These are phyloP conservation scores for Coemansia sp. DNA, from an alignment of 192 early-diverging fungal genomes.

Conservation along the genomic window DNA sequence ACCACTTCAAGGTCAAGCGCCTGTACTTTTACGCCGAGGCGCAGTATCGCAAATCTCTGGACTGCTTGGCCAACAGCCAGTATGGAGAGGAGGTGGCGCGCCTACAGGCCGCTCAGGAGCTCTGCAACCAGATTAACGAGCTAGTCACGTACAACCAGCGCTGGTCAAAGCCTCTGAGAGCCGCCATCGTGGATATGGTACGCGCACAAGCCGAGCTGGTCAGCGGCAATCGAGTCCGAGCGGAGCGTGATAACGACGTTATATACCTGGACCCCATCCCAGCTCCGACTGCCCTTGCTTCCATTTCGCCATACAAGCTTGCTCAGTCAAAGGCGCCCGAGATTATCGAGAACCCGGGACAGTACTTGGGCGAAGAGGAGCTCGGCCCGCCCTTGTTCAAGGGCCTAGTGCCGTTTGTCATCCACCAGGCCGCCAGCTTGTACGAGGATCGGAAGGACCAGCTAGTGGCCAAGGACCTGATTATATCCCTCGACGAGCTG, in stretches of 20 bases:
- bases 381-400: constrained; percentile 79
- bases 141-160: constrained; percentile 39
- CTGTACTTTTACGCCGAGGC: constrained; percentile 78
- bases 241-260: constrained; percentile 90
- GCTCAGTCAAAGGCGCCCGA: constrained; percentile 66
- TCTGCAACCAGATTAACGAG: constrained; percentile 37
- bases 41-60: constrained; percentile 76
- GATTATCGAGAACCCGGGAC: constrained; percentile 66
- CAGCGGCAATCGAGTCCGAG: constrained; percentile 57
- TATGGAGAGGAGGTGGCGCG: constrained; percentile 90
- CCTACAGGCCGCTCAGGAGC: constrained; percentile 53
- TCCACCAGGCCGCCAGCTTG: constrained; percentile 87
- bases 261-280: constrained; percentile 87
- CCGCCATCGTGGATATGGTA: constrained; percentile 31
- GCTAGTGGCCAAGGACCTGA: constrained; percentile 69
- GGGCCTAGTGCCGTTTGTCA: constrained; percentile 86
- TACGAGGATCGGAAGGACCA: constrained; percentile 86
- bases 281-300: constrained; percentile 56
- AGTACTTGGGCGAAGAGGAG: constrained; percentile 68
- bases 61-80: constrained; percentile 70
- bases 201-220: constrained; percentile 56
- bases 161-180: constrained; percentile 39
- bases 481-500: constrained; percentile 67
- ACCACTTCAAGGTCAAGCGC: constrained; percentile 74
- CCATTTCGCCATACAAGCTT: constrained; percentile 73